Conservation (phyloP, 805 yeast genomes). For the Candida maesae region DNA sequence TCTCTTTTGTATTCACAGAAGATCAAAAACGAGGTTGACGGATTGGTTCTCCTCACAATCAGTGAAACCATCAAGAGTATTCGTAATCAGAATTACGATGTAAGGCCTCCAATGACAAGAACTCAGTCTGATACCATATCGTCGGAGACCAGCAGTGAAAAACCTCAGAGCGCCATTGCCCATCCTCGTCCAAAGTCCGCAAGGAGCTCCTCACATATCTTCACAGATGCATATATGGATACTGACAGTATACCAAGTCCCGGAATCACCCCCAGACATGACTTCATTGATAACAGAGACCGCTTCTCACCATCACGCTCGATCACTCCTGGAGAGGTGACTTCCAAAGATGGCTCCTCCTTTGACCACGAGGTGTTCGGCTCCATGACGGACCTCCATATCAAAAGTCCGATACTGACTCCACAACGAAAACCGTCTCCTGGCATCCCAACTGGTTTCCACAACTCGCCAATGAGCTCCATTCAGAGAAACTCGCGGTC, state of each 20-base stretch:
- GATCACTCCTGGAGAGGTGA: slow-evolving; percentile 44
- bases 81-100: slow-evolving; percentile 26
- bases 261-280: slow-evolving; percentile 7
- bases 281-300: slow-evolving; percentile 14
- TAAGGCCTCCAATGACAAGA: slow-evolving; percentile 6
- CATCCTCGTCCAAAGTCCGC: slow-evolving; percentile 25
- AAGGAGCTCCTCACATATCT: slow-evolving; percentile 27
- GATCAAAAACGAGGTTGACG: slow-evolving; percentile 75
- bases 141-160: slow-evolving; percentile 4
- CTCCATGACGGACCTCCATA: slow-evolving; percentile 24
- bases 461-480: slow-evolving; percentile 53
- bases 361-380: slow-evolving; percentile 16
- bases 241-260: slow-evolving; percentile 39
- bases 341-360: slow-evolving; percentile 12
- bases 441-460: slow-evolving; percentile 17
- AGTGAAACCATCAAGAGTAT: slow-evolving; percentile 56
- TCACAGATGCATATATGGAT: slow-evolving; percentile 38
- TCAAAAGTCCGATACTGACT: slow-evolving; percentile 29
- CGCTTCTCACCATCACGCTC: slow-evolving; percentile 32
- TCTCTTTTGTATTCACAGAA: slow-evolving; percentile 71
- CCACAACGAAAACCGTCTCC: slow-evolving; percentile 30
- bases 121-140: slow-evolving; percentile 7
- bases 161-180: slow-evolving; percentile 11
- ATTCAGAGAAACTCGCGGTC: slow-evolving; percentile 47
- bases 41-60: slow-evolving; percentile 58